A percentile compares a stretch with the other conserved stretches of the same genome.
These are phyloP conservation scores for Suillus plorans DNA, from an alignment of 768 basidiomycete species.

Conservation along the genomic window DNA sequence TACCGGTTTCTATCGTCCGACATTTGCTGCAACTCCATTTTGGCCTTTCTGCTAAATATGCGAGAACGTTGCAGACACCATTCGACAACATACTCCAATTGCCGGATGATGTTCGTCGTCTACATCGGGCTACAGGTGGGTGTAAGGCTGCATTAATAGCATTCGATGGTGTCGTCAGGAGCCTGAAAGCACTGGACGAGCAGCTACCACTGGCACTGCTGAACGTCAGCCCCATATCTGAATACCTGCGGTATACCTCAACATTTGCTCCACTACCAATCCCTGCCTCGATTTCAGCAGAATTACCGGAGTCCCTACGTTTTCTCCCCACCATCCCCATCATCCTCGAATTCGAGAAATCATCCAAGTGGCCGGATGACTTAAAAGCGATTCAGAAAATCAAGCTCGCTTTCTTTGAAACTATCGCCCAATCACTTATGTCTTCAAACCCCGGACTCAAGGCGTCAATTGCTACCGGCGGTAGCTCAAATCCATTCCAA, in stretches of 20 bases:
- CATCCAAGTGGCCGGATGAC: conserved; percentile 93
- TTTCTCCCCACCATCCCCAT: conserved; percentile 72
- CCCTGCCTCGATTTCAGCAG: conserved; percentile 47
- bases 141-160: conserved; percentile 75
- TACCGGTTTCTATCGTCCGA: conserved; percentile 71
- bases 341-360: conserved; percentile 88
- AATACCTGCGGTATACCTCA: conserved; percentile 79
- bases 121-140: conserved; percentile 43
- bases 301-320: conserved; percentile 58
- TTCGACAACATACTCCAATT: conserved; percentile 62
- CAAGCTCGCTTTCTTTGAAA: conserved; percentile 90
- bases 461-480: conserved; percentile 60
- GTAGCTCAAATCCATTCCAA: conserved; percentile 51
- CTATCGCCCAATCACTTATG: conserved; percentile 68
- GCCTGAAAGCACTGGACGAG: conserved; percentile 70
- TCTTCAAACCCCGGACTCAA: conserved; percentile 46
- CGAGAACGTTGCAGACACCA: conserved; percentile 55
- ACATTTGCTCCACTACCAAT: conserved; percentile 80
- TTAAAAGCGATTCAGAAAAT: conserved; percentile 89
- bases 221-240: conserved; percentile 72
- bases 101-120: conserved; percentile 50
- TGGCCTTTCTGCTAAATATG: conserved; percentile 49
- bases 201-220: conserved; percentile 76
- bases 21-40: conserved; percentile 81
- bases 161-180: conserved; percentile 76